phyloP scores from a whole-genome alignment of 129 eudicot species.

The Rutidosis leptorrhynchoides region DNA sequence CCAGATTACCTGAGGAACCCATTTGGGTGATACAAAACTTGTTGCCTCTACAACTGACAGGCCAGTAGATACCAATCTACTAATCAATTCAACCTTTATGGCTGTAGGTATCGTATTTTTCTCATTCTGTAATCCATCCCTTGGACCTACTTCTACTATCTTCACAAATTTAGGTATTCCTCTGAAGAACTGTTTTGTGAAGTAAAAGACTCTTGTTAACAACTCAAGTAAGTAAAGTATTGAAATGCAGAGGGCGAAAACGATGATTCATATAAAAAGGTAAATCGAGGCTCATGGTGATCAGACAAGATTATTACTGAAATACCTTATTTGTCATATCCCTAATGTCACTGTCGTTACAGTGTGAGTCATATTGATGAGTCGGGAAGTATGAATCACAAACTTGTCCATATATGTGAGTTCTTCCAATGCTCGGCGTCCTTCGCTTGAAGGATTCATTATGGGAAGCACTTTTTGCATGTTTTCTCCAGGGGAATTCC shows the following conservation, averaged over 20 bases:
- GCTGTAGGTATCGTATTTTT: constrained; percentile 64
- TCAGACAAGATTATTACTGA: no score
- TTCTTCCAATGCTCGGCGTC: no score
- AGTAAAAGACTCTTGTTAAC: no score
- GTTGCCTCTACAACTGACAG: constrained; percentile 84
- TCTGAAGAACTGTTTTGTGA: constrained; percentile 40
- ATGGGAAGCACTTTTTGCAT: constrained; percentile 31
- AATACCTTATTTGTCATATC: constrained; percentile 48
- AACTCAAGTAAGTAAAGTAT: no score
- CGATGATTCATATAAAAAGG: no score
- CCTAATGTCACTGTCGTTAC: constrained; percentile 25
- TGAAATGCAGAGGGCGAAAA: no score
- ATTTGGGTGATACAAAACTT: constrained; percentile 88
- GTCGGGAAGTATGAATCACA: constrained; percentile 22
- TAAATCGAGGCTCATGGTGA: no score
- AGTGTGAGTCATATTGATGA: constrained; percentile 18
- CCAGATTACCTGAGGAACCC: constrained; percentile 99
- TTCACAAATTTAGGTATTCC: constrained; percentile 74
- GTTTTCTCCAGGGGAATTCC: constrained; percentile 39
- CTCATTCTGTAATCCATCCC: constrained; percentile 86
- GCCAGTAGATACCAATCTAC: constrained; percentile 61
- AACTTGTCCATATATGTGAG: constrained; percentile 28
- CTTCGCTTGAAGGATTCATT: constrained; percentile 29
- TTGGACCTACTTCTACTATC: constrained; percentile 92
- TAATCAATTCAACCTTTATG: constrained; percentile 70